These are phyloP conservation scores for Fusarium nygamai DNA, from an alignment of 2,329 filamentous ascomycete species.

Conservation along the genomic window DNA sequence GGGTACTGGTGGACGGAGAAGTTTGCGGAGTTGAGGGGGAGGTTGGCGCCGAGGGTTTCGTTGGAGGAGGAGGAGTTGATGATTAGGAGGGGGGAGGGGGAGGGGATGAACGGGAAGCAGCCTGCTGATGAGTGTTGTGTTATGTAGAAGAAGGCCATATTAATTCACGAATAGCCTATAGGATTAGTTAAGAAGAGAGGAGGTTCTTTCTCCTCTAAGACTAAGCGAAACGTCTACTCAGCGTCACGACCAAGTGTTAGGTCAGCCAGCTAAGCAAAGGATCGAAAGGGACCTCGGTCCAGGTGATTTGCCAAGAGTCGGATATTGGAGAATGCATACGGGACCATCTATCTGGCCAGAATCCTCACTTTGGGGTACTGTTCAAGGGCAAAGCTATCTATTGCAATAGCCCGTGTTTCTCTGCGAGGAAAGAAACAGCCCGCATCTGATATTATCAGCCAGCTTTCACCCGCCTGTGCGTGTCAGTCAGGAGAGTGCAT, in stretches of 20 bases:
- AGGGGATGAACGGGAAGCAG: neutral
- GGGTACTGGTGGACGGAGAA: conserved; percentile 31
- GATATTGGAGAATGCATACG: too few relatives aligned
- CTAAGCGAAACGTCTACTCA: neutral
- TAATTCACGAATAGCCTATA: too few relatives aligned
- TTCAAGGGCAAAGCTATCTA: neutral
- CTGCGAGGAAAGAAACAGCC: neutral
- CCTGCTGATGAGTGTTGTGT: conserved; percentile 27
- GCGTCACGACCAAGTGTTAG: rapidly evolving
- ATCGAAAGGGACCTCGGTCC: too few relatives aligned
- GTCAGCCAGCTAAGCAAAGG: rapidly evolving
- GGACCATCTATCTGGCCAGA: too few relatives aligned
- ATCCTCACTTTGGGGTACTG: rapidly evolving
- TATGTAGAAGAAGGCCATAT: neutral
- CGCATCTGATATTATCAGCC: neutral
- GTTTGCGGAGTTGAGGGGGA: conserved; percentile 18
- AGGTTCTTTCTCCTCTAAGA: neutral
- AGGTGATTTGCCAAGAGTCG: neutral
- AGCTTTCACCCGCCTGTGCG: too few relatives aligned
- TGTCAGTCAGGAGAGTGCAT: too few relatives aligned
- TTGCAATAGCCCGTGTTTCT: neutral
- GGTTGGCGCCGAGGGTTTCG: conserved; percentile 3
- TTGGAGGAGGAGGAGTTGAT: neutral
- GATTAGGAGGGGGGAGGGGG: neutral
- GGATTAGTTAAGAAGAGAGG: neutral